These are phyloP conservation scores for Kalanchoe fedtschenkoi DNA, from an alignment of 164 flowering plant genomes.

Conservation along the genomic window DNA sequence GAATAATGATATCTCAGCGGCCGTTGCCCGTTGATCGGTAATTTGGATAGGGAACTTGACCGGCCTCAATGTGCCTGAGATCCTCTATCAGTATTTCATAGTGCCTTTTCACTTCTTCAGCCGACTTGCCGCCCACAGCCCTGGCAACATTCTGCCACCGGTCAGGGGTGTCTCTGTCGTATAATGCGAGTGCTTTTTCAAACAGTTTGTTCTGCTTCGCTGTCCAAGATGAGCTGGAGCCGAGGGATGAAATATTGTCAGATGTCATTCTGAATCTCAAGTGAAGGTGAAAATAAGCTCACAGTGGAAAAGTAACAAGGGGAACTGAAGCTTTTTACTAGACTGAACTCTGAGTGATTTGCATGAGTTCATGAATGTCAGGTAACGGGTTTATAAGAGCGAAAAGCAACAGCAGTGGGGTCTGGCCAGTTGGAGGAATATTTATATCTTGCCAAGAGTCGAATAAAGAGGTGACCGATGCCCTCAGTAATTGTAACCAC, in stretches of 20 bases:
- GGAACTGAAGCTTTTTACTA: not conserved
- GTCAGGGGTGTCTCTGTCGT: slow-evolving; percentile 40
- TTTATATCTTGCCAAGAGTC: slow-evolving; percentile 15
- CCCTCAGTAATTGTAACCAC: slow-evolving; percentile 15
- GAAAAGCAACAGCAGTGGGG: slow-evolving; percentile 19
- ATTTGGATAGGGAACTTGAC: slow-evolving; percentile 25
- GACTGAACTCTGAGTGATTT: slow-evolving; percentile 9
- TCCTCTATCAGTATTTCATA: slow-evolving; percentile 28
- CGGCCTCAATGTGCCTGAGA: slow-evolving; percentile 30
- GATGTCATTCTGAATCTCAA: slow-evolving; percentile 16
- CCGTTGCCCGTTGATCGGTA: slow-evolving; percentile 15
- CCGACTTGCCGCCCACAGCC: slow-evolving; percentile 32
- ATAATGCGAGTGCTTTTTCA: slow-evolving; percentile 30
- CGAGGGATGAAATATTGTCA: slow-evolving; percentile 16
- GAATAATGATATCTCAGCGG: not conserved
- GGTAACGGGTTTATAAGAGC: slow-evolving; percentile 23
- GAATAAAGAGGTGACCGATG: slow-evolving; percentile 15
- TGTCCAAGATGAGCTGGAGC: slow-evolving; percentile 30
- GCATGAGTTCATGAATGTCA: slow-evolving; percentile 5
- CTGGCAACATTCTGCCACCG: slow-evolving; percentile 38
- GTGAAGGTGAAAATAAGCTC: not conserved
- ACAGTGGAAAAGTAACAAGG: not conserved
- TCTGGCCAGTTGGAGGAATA: slow-evolving; percentile 22
- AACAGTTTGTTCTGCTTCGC: slow-evolving; percentile 29
- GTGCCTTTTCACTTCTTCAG: slow-evolving; percentile 35